Base-by-base conservation (phyloP, 805 yeast genomes). In the Wickerhamomyces mucosus region DNA sequence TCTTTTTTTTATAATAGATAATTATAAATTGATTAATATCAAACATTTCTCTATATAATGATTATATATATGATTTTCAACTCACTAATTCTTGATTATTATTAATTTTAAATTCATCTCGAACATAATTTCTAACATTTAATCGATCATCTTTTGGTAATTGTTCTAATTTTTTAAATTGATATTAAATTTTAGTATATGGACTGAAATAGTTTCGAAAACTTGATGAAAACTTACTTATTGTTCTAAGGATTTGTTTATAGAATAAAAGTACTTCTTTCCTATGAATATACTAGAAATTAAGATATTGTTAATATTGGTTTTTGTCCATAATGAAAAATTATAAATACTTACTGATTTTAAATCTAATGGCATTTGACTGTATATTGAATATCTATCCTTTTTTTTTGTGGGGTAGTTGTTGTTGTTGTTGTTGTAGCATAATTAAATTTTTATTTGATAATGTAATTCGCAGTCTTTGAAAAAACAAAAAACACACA, bases 221-320 rank as follows among this genome's bases (percentile, higher is more conserved):
- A n/a, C n/a, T n/a, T n/a, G n/a, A n/a, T n/a, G n/a, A n/a, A n/a
- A n/a, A n/a, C n/a, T n/a, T n/a, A n/a, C 33, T 33, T 22, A 38
- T 21, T 17, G 31, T 26, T 21, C 42, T 30, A 15, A 40, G 32
- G 13, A 40, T 33, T 8, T 28, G 9, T 21, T 33, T 29, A 26
- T 38, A 42, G 21, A 42, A 36, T 23, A 21, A 21, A 2, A 36
- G 32, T 1, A 40, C 46, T 18, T 36, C 28, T 20, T 42, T 39
- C 1, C 41, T 28, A 15, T 42, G 42, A 3, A 42, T 16, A 16
- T 40, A 42, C 46, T 42, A 27, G n/a, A n/a, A n/a, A n/a, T n/a
- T n/a, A n/a, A n/a, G n/a, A n/a, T n/a, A n/a, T n/a, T n/a, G n/a
- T n/a, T n/a, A n/a, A n/a, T n/a, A n/a, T n/a, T n/a, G n/a, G n/a